Base-by-base conservation (phyloP, 2,329 filamentous ascomycete species). In the Colletotrichum phormii region DNA sequence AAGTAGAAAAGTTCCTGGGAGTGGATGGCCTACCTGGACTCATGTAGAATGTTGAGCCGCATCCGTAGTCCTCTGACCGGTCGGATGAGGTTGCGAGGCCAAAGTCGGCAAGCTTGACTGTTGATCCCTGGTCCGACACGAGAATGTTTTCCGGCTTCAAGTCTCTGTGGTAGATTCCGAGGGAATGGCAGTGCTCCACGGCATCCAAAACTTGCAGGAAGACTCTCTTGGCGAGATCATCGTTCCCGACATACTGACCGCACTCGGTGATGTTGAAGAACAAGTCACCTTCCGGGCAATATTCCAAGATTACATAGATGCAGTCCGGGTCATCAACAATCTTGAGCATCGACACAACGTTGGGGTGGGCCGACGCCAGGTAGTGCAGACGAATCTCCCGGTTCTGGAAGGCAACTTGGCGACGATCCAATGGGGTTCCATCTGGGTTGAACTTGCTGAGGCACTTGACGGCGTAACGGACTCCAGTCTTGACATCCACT, bases 21-120 rank as follows among this genome's bases (percentile, higher is more conserved):
- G 6, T 35, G 64, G 33, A n/a, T 55, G 13, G 72, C 90, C 83
- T 93, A 98, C 96, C 96, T 90, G 97, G 97, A 80, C 95, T 98
- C 97, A 98, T 99, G 86, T 99, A 99, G 80, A 98, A 98, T 15
- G 96, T 98, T 37, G 97, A 98, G 75, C 97, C 97, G 82, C 97
- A 99, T 79, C 97, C 97, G 84, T 98, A 98, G 82, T 99, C 97
- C 78, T 95, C 93, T 75, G 96, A 98, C 77, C 92, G 88, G 76
- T 91, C 89, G 76, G 96, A 94, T 71, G 91, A 92, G 29, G 95
- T 98, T 72, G 97, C 97, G 67, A 99, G 90, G 81, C 97, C 97
- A 88, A 99, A 99, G 84, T 99, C 97, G 76, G 96, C 97, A 76
- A 99, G 90, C 86, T 98, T 98, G 80, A 98, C 94, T 46, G 95